phyloP scores from a whole-genome alignment of 2,329 filamentous ascomycete species.

The Aspergillus candidus region DNA sequence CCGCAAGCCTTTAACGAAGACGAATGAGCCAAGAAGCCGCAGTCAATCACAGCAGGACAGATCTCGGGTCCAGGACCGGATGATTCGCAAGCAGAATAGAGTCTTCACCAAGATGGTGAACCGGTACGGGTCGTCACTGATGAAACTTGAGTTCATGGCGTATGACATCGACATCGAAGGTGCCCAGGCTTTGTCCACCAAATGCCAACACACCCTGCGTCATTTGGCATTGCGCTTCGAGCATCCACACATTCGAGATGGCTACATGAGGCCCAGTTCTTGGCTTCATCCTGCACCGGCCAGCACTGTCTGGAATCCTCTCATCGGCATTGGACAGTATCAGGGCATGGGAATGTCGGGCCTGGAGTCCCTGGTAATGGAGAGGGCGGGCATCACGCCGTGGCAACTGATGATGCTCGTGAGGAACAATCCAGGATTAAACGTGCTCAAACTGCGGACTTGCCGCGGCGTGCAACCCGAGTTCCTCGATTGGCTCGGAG shows the following conservation, averaged over 20 bases:
- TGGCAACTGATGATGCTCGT: conserved; percentile 31
- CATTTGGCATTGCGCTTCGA: conserved; percentile 31
- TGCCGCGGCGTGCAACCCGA: conserved; percentile 28
- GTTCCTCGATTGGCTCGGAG: conserved; percentile 33
- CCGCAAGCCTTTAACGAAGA: not conserved
- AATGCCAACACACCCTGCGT: conserved; percentile 20
- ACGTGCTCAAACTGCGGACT: conserved; percentile 25
- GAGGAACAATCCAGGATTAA: conserved; percentile 23
- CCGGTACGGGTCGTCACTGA: conserved; percentile 23
- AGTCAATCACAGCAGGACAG: not conserved
- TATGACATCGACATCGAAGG: conserved; percentile 26
- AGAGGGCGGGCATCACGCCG: conserved; percentile 30
- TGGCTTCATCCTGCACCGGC: conserved; percentile 24
- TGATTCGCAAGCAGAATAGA: conserved; percentile 21
- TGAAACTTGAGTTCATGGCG: conserved; percentile 26
- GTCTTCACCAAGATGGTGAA: conserved; percentile 18
- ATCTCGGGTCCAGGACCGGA: conserved; percentile 13
- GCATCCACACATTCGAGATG: conserved; percentile 30
- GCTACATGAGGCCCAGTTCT: conserved; percentile 20
- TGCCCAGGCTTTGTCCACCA: conserved; percentile 19
- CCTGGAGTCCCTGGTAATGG: conserved; percentile 25
- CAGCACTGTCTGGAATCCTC: conserved; percentile 26
- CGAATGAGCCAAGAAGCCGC: conserved; percentile 1
- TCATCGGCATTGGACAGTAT: conserved; percentile 25
- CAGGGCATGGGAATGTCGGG: conserved; percentile 16